These are phyloP conservation scores for Pseudogymnoascus sp. DNA, from an alignment of 2,329 filamentous ascomycete species.

Conservation along the genomic window DNA sequence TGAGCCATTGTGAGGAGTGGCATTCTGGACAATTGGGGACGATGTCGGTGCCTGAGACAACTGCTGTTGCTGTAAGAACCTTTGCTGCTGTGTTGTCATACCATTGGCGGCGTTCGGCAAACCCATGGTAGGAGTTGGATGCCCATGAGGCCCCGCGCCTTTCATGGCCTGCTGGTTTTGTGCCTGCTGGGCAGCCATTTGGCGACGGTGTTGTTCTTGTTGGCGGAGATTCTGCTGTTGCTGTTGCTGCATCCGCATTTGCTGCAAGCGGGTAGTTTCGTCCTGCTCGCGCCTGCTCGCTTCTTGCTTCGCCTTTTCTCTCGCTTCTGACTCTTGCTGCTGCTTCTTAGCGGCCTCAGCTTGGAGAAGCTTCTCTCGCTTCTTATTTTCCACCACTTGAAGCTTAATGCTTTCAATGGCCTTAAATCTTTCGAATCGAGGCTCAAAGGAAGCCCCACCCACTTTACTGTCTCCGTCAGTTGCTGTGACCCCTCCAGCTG, in stretches of 20 bases:
- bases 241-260: slow-evolving; percentile 22
- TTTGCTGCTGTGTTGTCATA: slow-evolving; percentile 30
- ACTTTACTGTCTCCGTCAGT: slow-evolving; percentile 68
- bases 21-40: slow-evolving; percentile 60
- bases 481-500: slow-evolving; percentile 48
- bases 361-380: slow-evolving; percentile 65
- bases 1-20: slow-evolving; percentile 57
- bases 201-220: slow-evolving; percentile 29
- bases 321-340: slow-evolving; percentile 39
- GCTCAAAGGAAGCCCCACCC: slow-evolving; percentile 68
- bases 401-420: slow-evolving; percentile 77
- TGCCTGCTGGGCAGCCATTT: slow-evolving; percentile 32
- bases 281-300: slow-evolving; percentile 27
- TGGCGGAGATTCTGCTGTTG: slow-evolving; percentile 31
- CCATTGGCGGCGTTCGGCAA: slow-evolving; percentile 23
- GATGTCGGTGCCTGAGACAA: slow-evolving; percentile 57
- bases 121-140: slow-evolving; percentile 35
- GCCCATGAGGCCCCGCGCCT: slow-evolving; percentile 38
- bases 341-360: slow-evolving; percentile 40
- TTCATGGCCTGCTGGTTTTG: slow-evolving; percentile 35
- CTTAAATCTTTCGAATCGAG: slow-evolving; percentile 86
- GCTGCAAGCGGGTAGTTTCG: slow-evolving; percentile 23
- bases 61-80: slow-evolving; percentile 34
- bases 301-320: slow-evolving; percentile 34
- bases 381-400: slow-evolving; percentile 68